Base-by-base conservation (phyloP, 2,329 filamentous ascomycete species). In the Bipolaris victoriae region DNA sequence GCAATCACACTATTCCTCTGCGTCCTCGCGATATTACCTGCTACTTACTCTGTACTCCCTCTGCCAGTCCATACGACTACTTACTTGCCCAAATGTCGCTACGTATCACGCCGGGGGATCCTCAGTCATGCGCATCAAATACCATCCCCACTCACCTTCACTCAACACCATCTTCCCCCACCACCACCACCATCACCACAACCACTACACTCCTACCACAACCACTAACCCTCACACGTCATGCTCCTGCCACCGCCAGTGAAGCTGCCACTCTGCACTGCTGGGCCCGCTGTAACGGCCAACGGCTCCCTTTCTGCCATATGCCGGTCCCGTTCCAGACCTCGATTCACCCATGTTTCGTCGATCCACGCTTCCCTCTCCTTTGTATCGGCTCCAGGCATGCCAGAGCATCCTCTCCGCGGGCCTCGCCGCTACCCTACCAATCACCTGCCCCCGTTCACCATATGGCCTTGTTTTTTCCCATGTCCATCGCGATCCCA, bases 301-400 rank as follows among this genome's bases (percentile, higher is more conserved):
- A 52, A 44, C 55, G 44, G 55, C 50, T 53, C 37, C 45, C 48
- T 49, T 54, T 53, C 56, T 62, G 56, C 56, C 41, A 61, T 41
- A 44, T 58, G 54, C 57, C 60, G 57, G 55, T 43, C 47, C 59
- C 57, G 55, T 41, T 39, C 54, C 54, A 55, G 47, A 46, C 43
- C 29, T 50, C 62, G 60, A 65, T 65, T 51, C 55, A 41, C 53
- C 22, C 43, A 45, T 49, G 51, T 54, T 55, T 53, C 31, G 57
- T 52, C 62, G 62, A 65, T 65, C 60, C 36, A 54, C 52, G 52
- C 40, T 40, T 33, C 35, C 45, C 41, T 37, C 52, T 41, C 55
- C 24, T 10, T 45, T 58, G 47, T 49, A 52, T 49, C 50, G 49
- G 50, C 36, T 46, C 49, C 43, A 57, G 46, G 54, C 45, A 48